A percentile compares a stretch with the other conserved stretches of the same genome.
Evolutionary conservation across 306 rosid genomes (phyloP).

Genomic region (Fragaria nilgerrensis): DNA sequence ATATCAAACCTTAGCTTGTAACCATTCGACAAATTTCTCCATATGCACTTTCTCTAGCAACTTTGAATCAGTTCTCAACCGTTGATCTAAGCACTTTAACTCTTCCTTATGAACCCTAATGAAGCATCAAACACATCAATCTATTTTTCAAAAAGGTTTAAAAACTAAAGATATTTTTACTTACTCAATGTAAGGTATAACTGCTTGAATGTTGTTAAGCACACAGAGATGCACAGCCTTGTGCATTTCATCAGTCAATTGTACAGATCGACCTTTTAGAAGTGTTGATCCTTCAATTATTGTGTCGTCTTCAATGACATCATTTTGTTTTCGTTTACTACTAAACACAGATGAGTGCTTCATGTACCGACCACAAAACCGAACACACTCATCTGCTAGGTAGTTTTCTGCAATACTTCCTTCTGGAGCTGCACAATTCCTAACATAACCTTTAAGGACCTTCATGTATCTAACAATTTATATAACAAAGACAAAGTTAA

Average conservation of each 20-base stretch:
- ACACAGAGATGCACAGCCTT: background rate
- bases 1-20: background rate
- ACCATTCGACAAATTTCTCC: background rate
- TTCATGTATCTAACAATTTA: background rate
- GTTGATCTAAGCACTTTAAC: background rate
- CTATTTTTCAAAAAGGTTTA: too few relatives aligned
- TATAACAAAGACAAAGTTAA: too few relatives aligned
- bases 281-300: too few relatives aligned
- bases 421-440: background rate
- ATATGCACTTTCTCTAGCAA: background rate
- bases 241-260: too few relatives aligned
- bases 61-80: background rate
- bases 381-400: background rate
- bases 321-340: too few relatives aligned
- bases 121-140: background rate
- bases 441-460: background rate
- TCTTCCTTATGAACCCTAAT: background rate
- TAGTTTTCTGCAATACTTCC: background rate
- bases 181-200: background rate
- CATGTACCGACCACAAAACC: background rate
- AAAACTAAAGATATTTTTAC: background rate
- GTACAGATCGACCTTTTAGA: too few relatives aligned
- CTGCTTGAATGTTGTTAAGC: background rate
- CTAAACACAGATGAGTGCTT: background rate
- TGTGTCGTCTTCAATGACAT: too few relatives aligned